Evolutionary conservation across 1,139 yeast genomes (phyloP).

Genomic region (Hemisphaericaspora lyxosophila): DNA sequence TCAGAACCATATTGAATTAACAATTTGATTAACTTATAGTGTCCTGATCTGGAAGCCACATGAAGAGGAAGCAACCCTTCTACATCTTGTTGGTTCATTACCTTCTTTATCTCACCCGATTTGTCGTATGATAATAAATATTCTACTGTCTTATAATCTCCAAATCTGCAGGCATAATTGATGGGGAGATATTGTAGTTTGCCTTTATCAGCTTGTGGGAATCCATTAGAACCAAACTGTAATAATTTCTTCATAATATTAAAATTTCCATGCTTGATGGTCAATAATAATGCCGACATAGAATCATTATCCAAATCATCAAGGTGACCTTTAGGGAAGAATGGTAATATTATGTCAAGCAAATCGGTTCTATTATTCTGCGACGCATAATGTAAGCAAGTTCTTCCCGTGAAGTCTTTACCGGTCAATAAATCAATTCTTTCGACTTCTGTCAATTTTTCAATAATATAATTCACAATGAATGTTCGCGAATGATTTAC

Average conservation of each 20-base stretch:
- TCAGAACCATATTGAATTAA: slow-evolving; percentile 74
- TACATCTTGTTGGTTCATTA: slow-evolving; percentile 62
- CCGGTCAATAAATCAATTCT: slow-evolving; percentile 31
- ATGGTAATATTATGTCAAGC: slow-evolving; percentile 43
- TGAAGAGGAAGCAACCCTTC: slow-evolving; percentile 90
- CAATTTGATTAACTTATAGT: slow-evolving; percentile 62
- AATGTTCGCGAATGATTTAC: slow-evolving; percentile 44
- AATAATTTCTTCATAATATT: slow-evolving; percentile 47
- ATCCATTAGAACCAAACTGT: slow-evolving; percentile 54
- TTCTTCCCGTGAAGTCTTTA: slow-evolving; percentile 71
- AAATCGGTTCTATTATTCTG: slow-evolving; percentile 63
- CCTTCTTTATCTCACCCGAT: slow-evolving; percentile 20
- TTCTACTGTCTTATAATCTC: slow-evolving; percentile 70
- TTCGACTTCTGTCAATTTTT: slow-evolving; percentile 20
- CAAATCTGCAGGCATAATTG: slow-evolving; percentile 86
- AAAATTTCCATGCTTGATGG: slow-evolving; percentile 70
- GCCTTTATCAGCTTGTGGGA: slow-evolving; percentile 51
- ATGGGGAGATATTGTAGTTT: slow-evolving; percentile 73
- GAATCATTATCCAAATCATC: slow-evolving; percentile 69
- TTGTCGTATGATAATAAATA: slow-evolving; percentile 43
- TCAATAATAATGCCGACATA: slow-evolving; percentile 76
- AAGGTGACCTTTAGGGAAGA: slow-evolving; percentile 37
- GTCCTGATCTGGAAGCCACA: slow-evolving; percentile 85
- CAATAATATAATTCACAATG: slow-evolving; percentile 35
- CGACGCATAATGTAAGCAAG: slow-evolving; percentile 87